Conservation (phyloP, 2,329 filamentous ascomycete species). For the Microsporum ferrugineum region DNA sequence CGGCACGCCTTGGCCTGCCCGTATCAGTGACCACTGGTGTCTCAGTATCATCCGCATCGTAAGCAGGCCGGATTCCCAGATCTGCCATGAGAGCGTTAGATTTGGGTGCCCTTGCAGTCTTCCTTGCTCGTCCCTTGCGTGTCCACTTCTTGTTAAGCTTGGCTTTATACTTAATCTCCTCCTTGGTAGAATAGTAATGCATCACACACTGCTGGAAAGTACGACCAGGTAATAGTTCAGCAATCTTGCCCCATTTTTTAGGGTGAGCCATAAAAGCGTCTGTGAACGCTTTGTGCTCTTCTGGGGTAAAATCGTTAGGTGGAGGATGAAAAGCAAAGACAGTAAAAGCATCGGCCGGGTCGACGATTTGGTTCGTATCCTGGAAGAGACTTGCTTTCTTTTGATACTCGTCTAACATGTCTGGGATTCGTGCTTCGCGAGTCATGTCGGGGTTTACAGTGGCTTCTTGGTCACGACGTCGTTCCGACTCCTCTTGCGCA, state of each 20-base stretch:
- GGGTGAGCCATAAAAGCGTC: slow-evolving; percentile 39
- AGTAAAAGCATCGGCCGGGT: slow-evolving; percentile 28
- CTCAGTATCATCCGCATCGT: slow-evolving; percentile 34
- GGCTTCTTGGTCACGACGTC: slow-evolving; percentile 33
- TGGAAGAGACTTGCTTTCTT: slow-evolving; percentile 32
- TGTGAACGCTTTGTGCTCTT: slow-evolving; percentile 38
- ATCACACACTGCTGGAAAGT: slow-evolving; percentile 40
- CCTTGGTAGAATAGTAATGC: slow-evolving; percentile 42
- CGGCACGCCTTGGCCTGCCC: slow-evolving; percentile 39
- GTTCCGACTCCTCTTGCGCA: slow-evolving; percentile 37
- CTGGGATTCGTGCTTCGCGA: slow-evolving; percentile 37
- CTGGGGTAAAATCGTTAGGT: slow-evolving; percentile 37
- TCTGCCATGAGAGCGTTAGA: slow-evolving; percentile 40
- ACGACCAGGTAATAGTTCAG: slow-evolving; percentile 35
- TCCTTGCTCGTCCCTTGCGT: slow-evolving; percentile 29
- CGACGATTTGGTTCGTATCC: slow-evolving; percentile 37
- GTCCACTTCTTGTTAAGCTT: slow-evolving; percentile 38
- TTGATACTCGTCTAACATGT: slow-evolving; percentile 36
- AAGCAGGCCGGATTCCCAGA: slow-evolving; percentile 33
- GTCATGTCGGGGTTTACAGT: slow-evolving; percentile 35
- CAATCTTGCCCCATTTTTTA: slow-evolving; percentile 43
- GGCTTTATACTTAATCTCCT: slow-evolving; percentile 40
- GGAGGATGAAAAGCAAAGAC: slow-evolving; percentile 37
- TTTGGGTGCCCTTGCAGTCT: slow-evolving; percentile 29
- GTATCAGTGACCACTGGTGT: slow-evolving; percentile 38